Conservation (phyloP, 805 yeast species). For the Yamadazyma philogaea region DNA sequence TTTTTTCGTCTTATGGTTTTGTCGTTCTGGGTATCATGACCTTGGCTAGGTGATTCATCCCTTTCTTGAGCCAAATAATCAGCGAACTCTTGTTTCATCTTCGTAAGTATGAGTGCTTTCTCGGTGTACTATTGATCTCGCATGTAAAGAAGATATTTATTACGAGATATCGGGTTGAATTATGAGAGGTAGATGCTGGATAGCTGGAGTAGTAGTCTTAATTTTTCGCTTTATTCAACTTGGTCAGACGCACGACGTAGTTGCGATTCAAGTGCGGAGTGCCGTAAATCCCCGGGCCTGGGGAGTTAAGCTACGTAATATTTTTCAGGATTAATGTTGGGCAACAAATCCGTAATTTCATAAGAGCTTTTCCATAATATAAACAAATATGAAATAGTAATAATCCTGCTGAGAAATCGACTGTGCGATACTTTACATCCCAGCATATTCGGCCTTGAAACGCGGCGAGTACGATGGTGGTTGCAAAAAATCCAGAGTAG, state of each 20-base stretch:
- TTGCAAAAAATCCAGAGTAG: no score
- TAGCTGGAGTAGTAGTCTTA: no score
- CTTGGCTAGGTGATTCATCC: constrained; percentile 1
- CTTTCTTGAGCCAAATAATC: not conserved
- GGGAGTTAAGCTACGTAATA: not conserved
- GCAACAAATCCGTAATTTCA: no score
- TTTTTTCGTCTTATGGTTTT: constrained; percentile 22
- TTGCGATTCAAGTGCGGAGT: constrained; percentile 6
- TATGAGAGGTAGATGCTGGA: no score
- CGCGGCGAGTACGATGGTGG: no score
- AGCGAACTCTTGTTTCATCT: constrained; percentile 2
- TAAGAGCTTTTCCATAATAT: no score
- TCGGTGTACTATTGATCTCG: not conserved
- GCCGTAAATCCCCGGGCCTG: constrained; percentile 7
- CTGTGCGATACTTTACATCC: no score
- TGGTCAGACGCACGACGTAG: not conserved
- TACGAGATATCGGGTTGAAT: no score
- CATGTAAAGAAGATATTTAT: not conserved
- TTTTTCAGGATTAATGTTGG: no score
- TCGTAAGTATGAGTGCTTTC: not conserved
- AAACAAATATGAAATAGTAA: no score
- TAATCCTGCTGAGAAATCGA: no score
- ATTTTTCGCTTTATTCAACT: not conserved
- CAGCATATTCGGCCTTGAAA: no score
- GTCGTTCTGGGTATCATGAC: constrained; percentile 1